Evolutionary conservation across 345 rosid genomes (phyloP).

Genomic region (Lepidium aucheri): DNA sequence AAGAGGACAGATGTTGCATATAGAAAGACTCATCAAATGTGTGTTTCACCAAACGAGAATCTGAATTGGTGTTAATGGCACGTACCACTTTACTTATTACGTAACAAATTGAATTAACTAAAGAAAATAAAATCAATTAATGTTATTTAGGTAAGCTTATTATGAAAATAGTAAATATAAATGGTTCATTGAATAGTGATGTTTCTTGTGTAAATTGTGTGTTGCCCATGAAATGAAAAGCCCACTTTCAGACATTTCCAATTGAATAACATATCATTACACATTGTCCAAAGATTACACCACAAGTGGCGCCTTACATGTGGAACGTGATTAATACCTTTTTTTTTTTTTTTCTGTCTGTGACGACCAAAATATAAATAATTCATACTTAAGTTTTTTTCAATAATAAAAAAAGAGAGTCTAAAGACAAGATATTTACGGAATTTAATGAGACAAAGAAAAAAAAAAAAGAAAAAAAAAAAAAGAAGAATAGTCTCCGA

Average conservation of each 20-base stretch:
- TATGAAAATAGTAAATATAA: neutral
- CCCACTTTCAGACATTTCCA: conserved; percentile 12
- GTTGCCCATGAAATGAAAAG: conserved; percentile 8
- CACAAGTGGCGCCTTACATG: conserved; percentile 21
- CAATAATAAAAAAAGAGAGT: neutral
- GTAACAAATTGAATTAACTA: neutral
- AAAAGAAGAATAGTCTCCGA: neutral
- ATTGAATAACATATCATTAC: conserved; percentile 4
- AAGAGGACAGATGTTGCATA: neutral
- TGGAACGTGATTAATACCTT: neutral
- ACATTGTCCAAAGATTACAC: conserved; percentile 13
- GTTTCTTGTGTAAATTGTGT: conserved; percentile 5
- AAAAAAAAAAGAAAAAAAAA: neutral
- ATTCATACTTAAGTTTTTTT: too few relatives aligned
- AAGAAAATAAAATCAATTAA: neutral
- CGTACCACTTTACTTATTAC: neutral
- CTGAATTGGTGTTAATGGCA: neutral
- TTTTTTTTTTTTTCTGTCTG: neutral
- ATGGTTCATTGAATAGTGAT: conserved; percentile 21
- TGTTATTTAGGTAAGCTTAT: neutral
- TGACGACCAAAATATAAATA: neutral
- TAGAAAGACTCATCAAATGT: neutral
- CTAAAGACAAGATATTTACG: conserved; percentile 27
- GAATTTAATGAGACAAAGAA: conserved; percentile 1
- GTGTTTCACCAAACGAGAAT: neutral